Evolutionary conservation across 1,139 yeast genomes (phyloP), one percentile per base, ranked within the genome.

Genomic region (Magnusiomyces fungicola): DNA sequence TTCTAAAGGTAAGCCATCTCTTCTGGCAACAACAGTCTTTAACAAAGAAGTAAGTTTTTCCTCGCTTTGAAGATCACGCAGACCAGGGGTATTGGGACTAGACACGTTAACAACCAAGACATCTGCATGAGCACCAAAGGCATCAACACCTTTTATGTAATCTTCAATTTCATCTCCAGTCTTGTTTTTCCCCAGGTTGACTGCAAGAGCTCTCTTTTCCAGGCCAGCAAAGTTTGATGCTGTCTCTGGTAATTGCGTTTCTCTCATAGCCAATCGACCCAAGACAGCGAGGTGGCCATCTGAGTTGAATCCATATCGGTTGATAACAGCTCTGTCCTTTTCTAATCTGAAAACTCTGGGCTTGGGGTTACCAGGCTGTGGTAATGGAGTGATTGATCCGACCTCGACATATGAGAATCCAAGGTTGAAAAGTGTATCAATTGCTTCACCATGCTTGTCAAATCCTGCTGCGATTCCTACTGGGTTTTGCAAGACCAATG

Each of bases 391-490:
- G 45, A 92, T 81, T 2, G 96, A 85, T 1, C 98, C 98, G 50
- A 92, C 78, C 67, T 90, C 98, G 53, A 88, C 95, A 63, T 87
- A 88, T 4, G 92, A 80, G 61, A 90, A 90, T 1, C 98, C 98
- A 50, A 78, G 64, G 57, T 81, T 76, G 60, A 83, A 81, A 53
- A 90, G 72, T 0, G 90, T 71, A 58, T 90, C 97, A 58, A 92
- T 81, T n/a, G 89, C 96, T 62, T 88, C 95, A 47, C 89, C 98
- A 60, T 90, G 85, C 67, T 90, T 90, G 66, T 90, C 98, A 56
- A 90, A 76, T 12, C 98, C 98, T 32, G 98, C 97, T 46, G 97
- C 97, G 59, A 90, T 75, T 6, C 97, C 97, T 51, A 90, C 72
- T 21, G 97, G 97, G 50, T 82, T 82, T 29, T 76, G 73, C 61